Conservation (phyloP, 805 yeast genomes). For the Kuraishia capsulata region DNA sequence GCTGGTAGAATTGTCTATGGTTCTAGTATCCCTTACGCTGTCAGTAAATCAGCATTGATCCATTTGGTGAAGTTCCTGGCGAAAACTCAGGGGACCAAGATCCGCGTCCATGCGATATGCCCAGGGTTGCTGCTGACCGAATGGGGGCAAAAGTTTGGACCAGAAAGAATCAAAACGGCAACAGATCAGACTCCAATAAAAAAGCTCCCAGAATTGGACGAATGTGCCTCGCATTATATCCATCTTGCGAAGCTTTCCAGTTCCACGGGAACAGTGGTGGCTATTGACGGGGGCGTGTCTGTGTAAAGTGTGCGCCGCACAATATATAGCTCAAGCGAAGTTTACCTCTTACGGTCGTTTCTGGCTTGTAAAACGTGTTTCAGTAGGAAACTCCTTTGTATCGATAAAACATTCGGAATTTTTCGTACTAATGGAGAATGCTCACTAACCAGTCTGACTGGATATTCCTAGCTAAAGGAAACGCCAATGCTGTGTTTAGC, state of each 20-base stretch:
- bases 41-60: conserved; percentile 5
- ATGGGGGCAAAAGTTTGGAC: conserved; percentile 18
- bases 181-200: conserved; percentile 12
- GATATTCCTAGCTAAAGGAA: conserved; percentile 35
- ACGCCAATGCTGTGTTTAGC: conserved; percentile 37
- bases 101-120: conserved; percentile 2
- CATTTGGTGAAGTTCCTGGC: conserved; percentile 3
- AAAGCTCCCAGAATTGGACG: conserved; percentile 16
- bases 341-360: no score
- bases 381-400: no score
- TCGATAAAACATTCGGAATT: no score
- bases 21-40: conserved; percentile 26
- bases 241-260: conserved; percentile 13
- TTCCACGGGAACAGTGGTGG: conserved; percentile 18
- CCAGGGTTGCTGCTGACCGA: conserved; percentile 6
- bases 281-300: conserved; percentile 17
- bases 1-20: conserved; percentile 20
- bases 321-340: no score
- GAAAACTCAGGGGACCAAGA: conserved; percentile 2
- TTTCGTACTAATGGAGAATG: no score
- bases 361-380: no score
- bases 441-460: no score
- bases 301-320: conserved; percentile 1
- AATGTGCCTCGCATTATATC: conserved; percentile 17
- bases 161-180: conserved; percentile 9